Base-by-base conservation (phyloP, 306 rosid genomes). In the Cucurbita argyrosperma region DNA sequence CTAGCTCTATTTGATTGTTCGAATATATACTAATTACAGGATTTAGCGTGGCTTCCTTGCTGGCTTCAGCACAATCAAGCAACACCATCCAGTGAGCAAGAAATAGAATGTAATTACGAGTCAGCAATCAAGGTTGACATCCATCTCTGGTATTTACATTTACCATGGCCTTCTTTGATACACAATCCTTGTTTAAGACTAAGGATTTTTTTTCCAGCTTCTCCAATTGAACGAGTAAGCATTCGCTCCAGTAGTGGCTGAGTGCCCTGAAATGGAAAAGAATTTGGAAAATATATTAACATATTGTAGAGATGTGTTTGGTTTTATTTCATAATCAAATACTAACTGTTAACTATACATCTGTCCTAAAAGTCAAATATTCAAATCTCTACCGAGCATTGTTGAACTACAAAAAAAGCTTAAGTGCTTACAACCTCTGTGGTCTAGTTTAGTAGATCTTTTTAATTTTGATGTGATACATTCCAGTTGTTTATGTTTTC, bases 41-140 rank as follows among this genome's bases (percentile, higher is more conserved):
- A 90, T 78, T 79, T 78, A 64, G 96, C 88, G 76, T 92, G 96
- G 98, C 81, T 87, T 77, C 96, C 98, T 46, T 74, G 78, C 77
- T 92, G 98, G 96, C 85, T 88, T 86, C 98, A 92, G 86, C 85
- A 84, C 74, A 77, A 81, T 79, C 84, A 82, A 80, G 63, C 81
- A 38, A 82, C 81, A 51, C 84, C 78, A 64, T 83, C 80, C 47
- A 66, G 58, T 83, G 89, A 79, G 49, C 58, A 67, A 60, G 57
- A 30, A 26, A 78, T 79, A 58, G 82, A 82, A 40, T 76, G 87
- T 74, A 85, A 74, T 74, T 64, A 67, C 23, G 74, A 73, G 80
- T 77, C 72, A 60, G 76, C 56, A 65, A 59, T 76, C 19, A 81
- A 88, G 92, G 96, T 92, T 79, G 60, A 64, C 49, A 68, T 21